Evolutionary conservation across 2,329 filamentous ascomycete species (phyloP), one percentile per base, ranked within the genome.

Genomic region (Neospermospora avenae): DNA sequence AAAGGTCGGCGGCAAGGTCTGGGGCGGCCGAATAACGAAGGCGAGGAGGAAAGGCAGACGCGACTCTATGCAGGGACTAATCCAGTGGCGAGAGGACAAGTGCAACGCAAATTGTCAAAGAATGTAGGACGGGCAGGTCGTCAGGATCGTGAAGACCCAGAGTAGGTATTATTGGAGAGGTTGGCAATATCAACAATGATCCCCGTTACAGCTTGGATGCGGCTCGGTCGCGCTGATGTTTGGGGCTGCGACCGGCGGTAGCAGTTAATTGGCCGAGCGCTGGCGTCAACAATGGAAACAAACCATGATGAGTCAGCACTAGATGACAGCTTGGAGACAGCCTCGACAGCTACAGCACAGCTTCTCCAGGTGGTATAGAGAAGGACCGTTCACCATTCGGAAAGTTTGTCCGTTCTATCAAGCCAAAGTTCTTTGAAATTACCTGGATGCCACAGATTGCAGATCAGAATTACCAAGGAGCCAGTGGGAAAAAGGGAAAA

Each of bases 151-250:
- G 51, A 61, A 31, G 7, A 11, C n/a, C n/a, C n/a, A n/a, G n/a
- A n/a, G n/a, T n/a, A 10, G 20, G 39, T 42, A 42, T 11, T 63
- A 61, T 62, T 61, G 54, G 55, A 53, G 60, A 63, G 59, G 60
- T 46, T 60, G 65, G 57, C 57, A 63, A 55, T 59, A 62, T 65
- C 63, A 65, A 65, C 63, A 62, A 61, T 51, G 60, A 66, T 63
- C 63, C 65, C 62, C 46, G 63, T 57, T 51, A 58, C 49, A 62
- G 58, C 37, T 58, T 28, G 49, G 39, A 31, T 44, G 55, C 55
- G 31, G 44, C 22, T 57, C n/a, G n/a, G n/a, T n/a, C 20, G 55
- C 55, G 31, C 58, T 59, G 58, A 69, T 70, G 68, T 70, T 69
- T 62, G 68, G 60, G 63, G 55, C 60, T 61, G 59, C 55, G 64